phyloP scores from a whole-genome alignment of 1,284 basidiomycete genomes.

The Sanghuangporus baumii region DNA sequence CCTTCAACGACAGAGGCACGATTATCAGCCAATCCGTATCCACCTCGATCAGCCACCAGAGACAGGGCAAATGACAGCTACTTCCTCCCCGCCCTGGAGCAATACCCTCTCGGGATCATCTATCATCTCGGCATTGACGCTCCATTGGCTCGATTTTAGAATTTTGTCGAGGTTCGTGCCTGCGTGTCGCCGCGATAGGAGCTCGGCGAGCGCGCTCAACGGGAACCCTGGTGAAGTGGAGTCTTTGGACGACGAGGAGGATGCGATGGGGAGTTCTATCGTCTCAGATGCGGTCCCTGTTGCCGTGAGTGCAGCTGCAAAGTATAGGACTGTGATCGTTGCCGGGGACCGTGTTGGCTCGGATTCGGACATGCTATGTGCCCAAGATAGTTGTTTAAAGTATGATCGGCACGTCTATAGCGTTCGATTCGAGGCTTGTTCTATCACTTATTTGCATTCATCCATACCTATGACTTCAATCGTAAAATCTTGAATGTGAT shows the following conservation, averaged over 20 bases:
- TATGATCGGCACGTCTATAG: no score
- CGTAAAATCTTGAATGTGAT: no score
- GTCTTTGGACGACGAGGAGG: conserved; percentile 25
- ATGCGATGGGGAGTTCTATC: conserved; percentile 34
- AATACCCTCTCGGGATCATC: conserved; percentile 46
- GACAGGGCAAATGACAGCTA: conserved; percentile 78
- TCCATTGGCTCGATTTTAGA: conserved; percentile 62
- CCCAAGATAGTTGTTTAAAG: no score
- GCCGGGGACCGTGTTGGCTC: no score
- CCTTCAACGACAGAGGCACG: neutral
- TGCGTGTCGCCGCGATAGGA: conserved; percentile 51
- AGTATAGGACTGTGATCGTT: conserved; percentile 59
- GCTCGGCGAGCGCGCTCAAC: conserved; percentile 44
- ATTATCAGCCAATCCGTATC: neutral
- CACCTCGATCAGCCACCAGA: conserved; percentile 56
- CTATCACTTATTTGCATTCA: no score
- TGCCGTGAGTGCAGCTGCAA: conserved; percentile 71
- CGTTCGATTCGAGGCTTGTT: no score
- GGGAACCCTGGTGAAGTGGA: conserved; percentile 30
- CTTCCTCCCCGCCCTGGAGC: conserved; percentile 68
- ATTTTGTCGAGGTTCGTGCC: conserved; percentile 44
- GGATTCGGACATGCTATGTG: no score
- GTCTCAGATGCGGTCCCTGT: conserved; percentile 49
- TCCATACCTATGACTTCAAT: no score
- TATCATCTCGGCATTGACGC: conserved; percentile 75